phyloP scores from a whole-genome alignment of 1,284 basidiomycete species.

The Polyporus tsugae region DNA sequence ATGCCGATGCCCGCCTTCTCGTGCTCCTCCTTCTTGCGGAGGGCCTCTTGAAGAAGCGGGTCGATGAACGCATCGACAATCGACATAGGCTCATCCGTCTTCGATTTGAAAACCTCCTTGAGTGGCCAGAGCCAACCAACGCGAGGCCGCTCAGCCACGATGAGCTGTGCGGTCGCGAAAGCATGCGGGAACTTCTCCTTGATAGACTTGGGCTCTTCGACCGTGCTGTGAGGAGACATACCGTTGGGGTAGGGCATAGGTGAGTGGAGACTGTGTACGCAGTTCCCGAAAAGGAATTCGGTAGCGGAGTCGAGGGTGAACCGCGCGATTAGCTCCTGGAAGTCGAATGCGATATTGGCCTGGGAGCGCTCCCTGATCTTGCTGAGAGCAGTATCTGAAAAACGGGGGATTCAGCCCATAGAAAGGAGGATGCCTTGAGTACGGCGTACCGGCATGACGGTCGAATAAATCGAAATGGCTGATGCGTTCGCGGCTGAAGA shows the following conservation, averaged over 20 bases:
- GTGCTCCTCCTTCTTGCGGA: constrained; percentile 43
- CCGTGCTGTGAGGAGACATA: constrained; percentile 14
- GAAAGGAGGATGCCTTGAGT: neutral
- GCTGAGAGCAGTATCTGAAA: constrained; percentile 40
- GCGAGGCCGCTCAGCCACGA: constrained; percentile 59
- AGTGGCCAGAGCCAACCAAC: constrained; percentile 71
- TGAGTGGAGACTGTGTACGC: constrained; percentile 64
- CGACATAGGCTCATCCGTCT: constrained; percentile 56
- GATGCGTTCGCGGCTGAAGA: constrained; percentile 42
- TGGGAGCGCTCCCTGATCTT: constrained; percentile 46
- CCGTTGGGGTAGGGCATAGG: constrained; percentile 59
- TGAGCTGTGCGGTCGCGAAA: constrained; percentile 67
- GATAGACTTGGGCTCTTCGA: constrained; percentile 17
- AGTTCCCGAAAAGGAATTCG: constrained; percentile 73
- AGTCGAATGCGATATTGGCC: constrained; percentile 49
- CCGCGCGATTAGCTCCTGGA: constrained; percentile 71
- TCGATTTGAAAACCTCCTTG: constrained; percentile 70
- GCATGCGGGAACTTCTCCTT: constrained; percentile 61
- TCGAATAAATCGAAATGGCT: constrained; percentile 58
- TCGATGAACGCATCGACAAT: constrained; percentile 68
- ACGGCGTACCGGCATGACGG: constrained; percentile 43
- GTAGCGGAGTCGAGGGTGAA: constrained; percentile 77
- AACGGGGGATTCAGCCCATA: neutral
- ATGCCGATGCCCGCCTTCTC: constrained; percentile 32
- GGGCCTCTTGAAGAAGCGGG: constrained; percentile 62